Percentiles rank a stretch among this genome's conserved stretches.
These are phyloP conservation scores for Luvunga scandens DNA, from an alignment of 345 rosid genomes.

Conservation along the genomic window DNA sequence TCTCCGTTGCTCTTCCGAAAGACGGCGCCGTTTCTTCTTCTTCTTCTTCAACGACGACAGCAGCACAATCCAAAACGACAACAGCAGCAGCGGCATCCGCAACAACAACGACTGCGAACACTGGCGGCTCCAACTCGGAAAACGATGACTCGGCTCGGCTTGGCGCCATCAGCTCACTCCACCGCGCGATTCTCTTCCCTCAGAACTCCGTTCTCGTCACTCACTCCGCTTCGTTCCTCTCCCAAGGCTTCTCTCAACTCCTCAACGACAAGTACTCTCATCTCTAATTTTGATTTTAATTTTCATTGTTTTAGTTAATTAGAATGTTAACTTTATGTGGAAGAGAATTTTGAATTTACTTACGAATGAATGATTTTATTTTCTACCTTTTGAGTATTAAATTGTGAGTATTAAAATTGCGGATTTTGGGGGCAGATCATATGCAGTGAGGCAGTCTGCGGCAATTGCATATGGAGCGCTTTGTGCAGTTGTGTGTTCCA, in stretches of 20 bases:
- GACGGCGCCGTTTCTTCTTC: constrained; percentile 35
- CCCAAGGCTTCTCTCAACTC: constrained; percentile 79
- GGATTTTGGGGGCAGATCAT: constrained; percentile 47
- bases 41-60: constrained; percentile 11
- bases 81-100: background rate
- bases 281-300: background rate
- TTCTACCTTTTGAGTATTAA: background rate
- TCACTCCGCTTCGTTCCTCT: constrained; percentile 79
- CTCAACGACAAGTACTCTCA: constrained; percentile 63
- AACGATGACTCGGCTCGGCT: constrained; percentile 61
- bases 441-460: constrained; percentile 67
- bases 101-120: constrained; percentile 5
- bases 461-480: constrained; percentile 72
- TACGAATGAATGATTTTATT: background rate
- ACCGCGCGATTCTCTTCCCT: constrained; percentile 73
- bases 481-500: constrained; percentile 67
- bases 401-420: background rate
- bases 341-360: background rate
- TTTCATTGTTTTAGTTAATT: background rate
- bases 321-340: background rate
- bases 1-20: constrained; percentile 68
- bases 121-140: constrained; percentile 30
- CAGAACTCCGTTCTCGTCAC: constrained; percentile 78
- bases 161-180: constrained; percentile 71
- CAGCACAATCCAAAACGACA: constrained; percentile 17